Percentiles rank a stretch among this genome's conserved stretches.
These are phyloP conservation scores for Cladosporium sp. DNA, from an alignment of 2,329 filamentous ascomycete genomes.

Conservation along the genomic window DNA sequence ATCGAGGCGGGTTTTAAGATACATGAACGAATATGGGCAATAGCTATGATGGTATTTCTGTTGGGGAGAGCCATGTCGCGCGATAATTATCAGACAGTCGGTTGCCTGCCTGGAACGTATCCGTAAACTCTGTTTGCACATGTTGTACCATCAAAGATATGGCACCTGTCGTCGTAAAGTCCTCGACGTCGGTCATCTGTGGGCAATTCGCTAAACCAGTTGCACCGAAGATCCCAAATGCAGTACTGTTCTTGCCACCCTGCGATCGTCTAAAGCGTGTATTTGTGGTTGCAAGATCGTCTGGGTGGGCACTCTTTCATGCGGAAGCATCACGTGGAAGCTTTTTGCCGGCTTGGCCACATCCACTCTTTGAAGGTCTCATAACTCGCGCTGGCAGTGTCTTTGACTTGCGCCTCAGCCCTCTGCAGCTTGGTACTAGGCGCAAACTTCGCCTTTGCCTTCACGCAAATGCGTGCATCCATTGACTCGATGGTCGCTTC, in stretches of 20 bases:
- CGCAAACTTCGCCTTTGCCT: constrained; percentile 45
- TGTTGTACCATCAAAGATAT: not conserved
- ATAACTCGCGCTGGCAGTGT: constrained; percentile 27
- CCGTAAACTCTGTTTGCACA: not conserved
- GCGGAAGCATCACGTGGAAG: constrained; percentile 2
- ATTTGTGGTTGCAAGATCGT: not conserved
- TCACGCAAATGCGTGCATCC: constrained; percentile 59
- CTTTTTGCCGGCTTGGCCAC: constrained; percentile 30
- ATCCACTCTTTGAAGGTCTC: constrained; percentile 36
- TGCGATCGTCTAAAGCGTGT: not conserved
- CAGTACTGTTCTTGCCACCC: not conserved
- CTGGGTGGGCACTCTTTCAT: not conserved
- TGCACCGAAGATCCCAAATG: not conserved
- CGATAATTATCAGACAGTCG: not conserved
- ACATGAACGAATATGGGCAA: not conserved
- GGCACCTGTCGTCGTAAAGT: not conserved
- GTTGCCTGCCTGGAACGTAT: not conserved
- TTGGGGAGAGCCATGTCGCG: not conserved
- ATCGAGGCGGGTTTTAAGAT: not conserved
- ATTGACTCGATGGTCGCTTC: constrained; percentile 55
- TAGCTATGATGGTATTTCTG: not conserved
- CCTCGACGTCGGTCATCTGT: not conserved
- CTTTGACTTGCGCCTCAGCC: constrained; percentile 26
- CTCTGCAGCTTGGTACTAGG: constrained; percentile 26
- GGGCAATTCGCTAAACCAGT: not conserved